phyloP scores from a whole-genome alignment of 495 filamentous ascomycete species.

The Podospora pseudoanserina region DNA sequence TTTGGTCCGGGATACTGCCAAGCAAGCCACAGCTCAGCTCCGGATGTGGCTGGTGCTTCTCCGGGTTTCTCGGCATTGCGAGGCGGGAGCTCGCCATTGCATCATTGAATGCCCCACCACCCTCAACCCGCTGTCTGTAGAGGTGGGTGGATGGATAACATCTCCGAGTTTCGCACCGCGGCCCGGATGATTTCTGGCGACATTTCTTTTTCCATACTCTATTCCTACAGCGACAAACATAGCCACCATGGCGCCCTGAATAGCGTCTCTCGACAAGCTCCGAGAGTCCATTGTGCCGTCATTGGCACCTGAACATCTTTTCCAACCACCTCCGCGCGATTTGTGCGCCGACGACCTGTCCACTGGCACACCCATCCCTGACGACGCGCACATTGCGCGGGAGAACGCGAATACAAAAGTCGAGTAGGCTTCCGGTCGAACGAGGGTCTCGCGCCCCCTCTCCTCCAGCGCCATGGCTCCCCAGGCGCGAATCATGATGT shows the following conservation, averaged over 20 bases:
- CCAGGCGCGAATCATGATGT: constrained; percentile 28
- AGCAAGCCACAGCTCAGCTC: not conserved
- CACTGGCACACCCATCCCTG: not conserved
- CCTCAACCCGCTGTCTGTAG: not conserved
- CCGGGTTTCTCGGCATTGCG: constrained; percentile 8
- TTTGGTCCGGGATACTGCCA: not conserved
- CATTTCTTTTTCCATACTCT: not conserved
- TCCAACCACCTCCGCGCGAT: not conserved
- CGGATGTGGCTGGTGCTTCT: not conserved
- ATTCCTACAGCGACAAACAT: not conserved
- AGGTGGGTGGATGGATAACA: not conserved
- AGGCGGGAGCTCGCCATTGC: constrained; percentile 25
- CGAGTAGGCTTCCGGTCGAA: not conserved
- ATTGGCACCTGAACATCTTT: not conserved
- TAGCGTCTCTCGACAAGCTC: not conserved
- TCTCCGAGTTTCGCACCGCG: constrained; percentile 7
- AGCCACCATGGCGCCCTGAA: not conserved
- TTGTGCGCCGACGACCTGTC: constrained; percentile 7
- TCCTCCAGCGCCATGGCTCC: constrained; percentile 25
- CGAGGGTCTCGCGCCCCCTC: not conserved
- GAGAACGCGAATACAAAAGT: not conserved
- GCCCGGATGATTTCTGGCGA: not conserved
- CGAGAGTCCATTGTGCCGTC: not conserved
- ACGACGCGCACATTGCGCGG: not conserved
- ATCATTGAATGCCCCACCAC: constrained; percentile 25